Evolutionary conservation across 2,329 filamentous ascomycete species (phyloP), one percentile per base, ranked within the genome.

Genomic region (Cyphellophora europaea): DNA sequence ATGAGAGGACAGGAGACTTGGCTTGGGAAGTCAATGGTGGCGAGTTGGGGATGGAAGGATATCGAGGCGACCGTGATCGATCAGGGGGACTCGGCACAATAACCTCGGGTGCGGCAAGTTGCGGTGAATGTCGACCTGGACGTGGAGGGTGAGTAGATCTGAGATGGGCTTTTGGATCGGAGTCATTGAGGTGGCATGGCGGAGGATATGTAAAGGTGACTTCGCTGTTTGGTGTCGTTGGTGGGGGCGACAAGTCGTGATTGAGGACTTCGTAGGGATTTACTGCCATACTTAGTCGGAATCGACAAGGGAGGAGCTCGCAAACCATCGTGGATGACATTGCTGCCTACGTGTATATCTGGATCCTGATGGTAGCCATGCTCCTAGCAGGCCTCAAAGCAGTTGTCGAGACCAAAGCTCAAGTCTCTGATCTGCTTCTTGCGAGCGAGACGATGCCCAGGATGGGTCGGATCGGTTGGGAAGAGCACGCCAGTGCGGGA

Each of bases 301-400:
- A 32, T n/a, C 27, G 27, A 31, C 16, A 15, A 30, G 3, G 14
- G 13, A 10, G 29, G 19, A 14, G 27, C 10, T 6, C 27, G 19
- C 16, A 16, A 14, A 37, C 25, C 35, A 27, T 35, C 33, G 11
- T n/a, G 14, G 32, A 19, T 8, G 13, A 21, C 29, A 11, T 15
- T 30, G 17, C 18, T 19, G 8, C 36, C 35, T 16, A 41, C 30
- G 14, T 27, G 27, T 15, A 45, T 27, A 21, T 45, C 41, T 17
- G 41, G 32, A 32, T 46, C 41, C n/a, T 27, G 11, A 15, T 44
- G 41, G 19, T 33, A 42, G 13, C 38, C 41, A 13, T 28, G 35
- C 10, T 41, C 36, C 16, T 37, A 32, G 36, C 38, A 44, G 6
- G 17, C 12, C 23, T 37, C 31, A 27, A 37, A 37, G 25, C 41